A percentile compares a stretch with the other conserved stretches of the same genome.
phyloP scores from a whole-genome alignment of 75 land plant species.

The Larix kaempferi region DNA sequence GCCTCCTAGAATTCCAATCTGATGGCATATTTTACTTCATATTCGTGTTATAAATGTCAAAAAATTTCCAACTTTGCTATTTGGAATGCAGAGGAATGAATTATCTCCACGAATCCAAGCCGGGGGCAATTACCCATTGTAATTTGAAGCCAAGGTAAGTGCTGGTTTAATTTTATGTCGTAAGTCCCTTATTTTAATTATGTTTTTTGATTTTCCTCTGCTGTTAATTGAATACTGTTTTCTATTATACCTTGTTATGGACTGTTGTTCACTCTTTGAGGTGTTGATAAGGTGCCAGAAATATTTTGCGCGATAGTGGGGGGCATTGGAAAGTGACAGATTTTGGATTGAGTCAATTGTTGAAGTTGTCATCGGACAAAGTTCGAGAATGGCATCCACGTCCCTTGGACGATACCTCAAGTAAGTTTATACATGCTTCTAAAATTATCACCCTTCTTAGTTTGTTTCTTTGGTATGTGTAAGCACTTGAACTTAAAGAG shows the following conservation, averaged over 20 bases:
- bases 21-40: neutral
- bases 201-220: neutral
- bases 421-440: slow-evolving; percentile 28
- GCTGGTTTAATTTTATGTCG: neutral
- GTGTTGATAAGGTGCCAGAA: slow-evolving; percentile 89
- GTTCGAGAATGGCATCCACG: slow-evolving; percentile 25
- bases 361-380: slow-evolving; percentile 48
- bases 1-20: neutral
- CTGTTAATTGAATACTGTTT: neutral
- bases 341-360: slow-evolving; percentile 76
- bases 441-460: neutral
- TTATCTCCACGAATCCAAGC: slow-evolving; percentile 84
- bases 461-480: neutral
- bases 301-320: slow-evolving; percentile 89
- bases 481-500: neutral
- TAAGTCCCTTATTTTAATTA: neutral
- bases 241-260: slow-evolving; percentile 1
- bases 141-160: slow-evolving; percentile 65
- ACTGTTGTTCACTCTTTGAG: slow-evolving; percentile 44
- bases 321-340: slow-evolving; percentile 87
- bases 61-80: neutral
- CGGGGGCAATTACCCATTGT: slow-evolving; percentile 82
- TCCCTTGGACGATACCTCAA: slow-evolving; percentile 26
- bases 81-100: slow-evolving; percentile 72
- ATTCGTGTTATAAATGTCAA: neutral